Base-by-base conservation (phyloP, 139 green algal genomes). In the Deuterostichococcus epilithicus region DNA sequence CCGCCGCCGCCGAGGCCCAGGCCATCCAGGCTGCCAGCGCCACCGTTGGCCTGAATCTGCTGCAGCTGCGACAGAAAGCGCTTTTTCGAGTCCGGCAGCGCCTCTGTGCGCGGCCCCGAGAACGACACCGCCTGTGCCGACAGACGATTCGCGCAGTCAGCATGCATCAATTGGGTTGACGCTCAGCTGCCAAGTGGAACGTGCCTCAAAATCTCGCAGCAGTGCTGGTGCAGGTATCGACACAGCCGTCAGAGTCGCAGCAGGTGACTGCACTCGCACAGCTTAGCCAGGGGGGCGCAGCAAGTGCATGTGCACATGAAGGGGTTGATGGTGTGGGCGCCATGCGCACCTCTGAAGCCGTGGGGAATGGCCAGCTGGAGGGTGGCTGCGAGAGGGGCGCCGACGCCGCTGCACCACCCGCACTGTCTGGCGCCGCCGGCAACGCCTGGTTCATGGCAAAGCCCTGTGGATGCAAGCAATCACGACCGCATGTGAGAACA, bases 31-130 rank as follows among this genome's bases (percentile, higher is more conserved):
- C 28, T 45, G n/a, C 37, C 33, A 18, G 34, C 70, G 37, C 25
- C 70, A 13, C 52, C 38, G 28, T 65, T 65, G 37, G 70, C 42
- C 34, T 73, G 68, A 15, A 73, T 52, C 20, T 73, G 68, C 76
- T 80, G 76, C 36, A 81, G 82, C 30, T 74, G 72, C 18, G 81
- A 81, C 36, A 85, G 71, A 71, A 80, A 85, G 26, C 78, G 80
- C 72, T 76, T 70, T 70, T 85, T 85, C 77, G 85, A 79, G 78
- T 85, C 81, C 5, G 81, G 81, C 20, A 63, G 52, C 52, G 52
- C 52, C 52, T 63, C 52, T 3, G 18, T 20, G 52, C 52, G 52
- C 5, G 52, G 52, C 20, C 10, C 52, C 52, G 52, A 63, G 52
- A 63, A 63, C 52, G 52, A 63, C 8, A 63, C 10, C 10, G 18